Conservation (phyloP, 345 rosid genomes). For the Dimocarpus longan region DNA sequence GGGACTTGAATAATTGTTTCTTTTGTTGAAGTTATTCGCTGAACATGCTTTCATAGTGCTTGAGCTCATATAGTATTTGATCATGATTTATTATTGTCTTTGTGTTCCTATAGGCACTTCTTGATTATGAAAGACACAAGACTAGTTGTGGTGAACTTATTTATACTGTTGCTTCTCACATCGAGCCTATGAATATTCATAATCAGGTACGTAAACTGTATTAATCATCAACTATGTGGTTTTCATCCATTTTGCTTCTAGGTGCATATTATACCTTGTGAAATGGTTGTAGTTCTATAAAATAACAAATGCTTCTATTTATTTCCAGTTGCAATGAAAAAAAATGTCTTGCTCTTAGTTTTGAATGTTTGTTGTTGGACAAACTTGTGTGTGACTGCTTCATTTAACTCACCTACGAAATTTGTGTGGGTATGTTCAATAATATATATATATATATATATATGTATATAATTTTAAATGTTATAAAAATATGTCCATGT, state of each 20-base stretch:
- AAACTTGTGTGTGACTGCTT: background rate
- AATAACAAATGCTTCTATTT: background rate
- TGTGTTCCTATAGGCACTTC: conserved; percentile 62
- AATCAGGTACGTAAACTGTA: conserved; percentile 52
- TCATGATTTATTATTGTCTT: background rate
- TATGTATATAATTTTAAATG: background rate
- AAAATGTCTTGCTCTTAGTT: background rate
- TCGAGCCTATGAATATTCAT: conserved; percentile 54
- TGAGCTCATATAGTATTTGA: background rate
- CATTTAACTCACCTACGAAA: background rate
- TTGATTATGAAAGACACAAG: conserved; percentile 88
- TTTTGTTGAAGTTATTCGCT: background rate
- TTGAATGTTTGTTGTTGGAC: background rate
- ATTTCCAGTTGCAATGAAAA: background rate
- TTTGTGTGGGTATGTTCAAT: background rate
- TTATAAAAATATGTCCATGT: background rate
- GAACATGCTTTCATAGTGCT: background rate
- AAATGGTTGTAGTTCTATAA: background rate
- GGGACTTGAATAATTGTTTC: background rate
- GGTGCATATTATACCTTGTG: background rate
- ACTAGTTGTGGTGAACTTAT: conserved; percentile 59
- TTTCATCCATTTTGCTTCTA: background rate
- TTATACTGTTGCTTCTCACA: conserved; percentile 47
- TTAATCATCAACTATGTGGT: background rate
- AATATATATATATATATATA: background rate